These are phyloP conservation scores for Acephala macrosclerotiorum DNA, from an alignment of 2,329 filamentous ascomycete genomes.

Conservation along the genomic window DNA sequence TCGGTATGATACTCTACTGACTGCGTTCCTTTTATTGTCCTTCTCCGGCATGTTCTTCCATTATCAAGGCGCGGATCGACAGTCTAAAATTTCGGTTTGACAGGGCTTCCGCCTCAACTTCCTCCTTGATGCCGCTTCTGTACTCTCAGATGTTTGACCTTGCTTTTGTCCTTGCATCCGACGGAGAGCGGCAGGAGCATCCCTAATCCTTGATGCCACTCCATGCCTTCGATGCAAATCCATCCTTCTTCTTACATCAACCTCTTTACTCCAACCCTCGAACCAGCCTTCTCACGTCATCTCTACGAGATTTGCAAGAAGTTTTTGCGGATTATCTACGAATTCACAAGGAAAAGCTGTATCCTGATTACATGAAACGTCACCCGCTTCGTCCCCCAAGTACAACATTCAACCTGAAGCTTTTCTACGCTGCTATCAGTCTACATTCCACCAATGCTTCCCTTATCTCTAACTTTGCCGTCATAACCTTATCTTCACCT, in stretches of 20 bases:
- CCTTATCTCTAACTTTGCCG: constrained; percentile 13
- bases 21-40: not conserved
- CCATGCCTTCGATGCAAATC: constrained; percentile 4
- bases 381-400: constrained; percentile 2
- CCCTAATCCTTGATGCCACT: not conserved
- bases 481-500: constrained; percentile 24
- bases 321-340: not conserved
- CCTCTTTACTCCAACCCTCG: not conserved
- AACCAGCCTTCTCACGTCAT: not conserved
- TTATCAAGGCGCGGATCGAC: not conserved
- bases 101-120: not conserved
- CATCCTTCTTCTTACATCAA: not conserved
- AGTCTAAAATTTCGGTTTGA: not conserved
- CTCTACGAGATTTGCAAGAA: not conserved
- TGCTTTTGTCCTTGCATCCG: not conserved
- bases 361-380: constrained; percentile 13
- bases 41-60: not conserved
- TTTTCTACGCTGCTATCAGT: constrained; percentile 4
- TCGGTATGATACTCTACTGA: not conserved
- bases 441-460: constrained; percentile 10
- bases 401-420: constrained; percentile 16
- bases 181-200: not conserved
- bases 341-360: not conserved
- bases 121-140: not conserved
- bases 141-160: not conserved